Evolutionary conservation across 2,329 filamentous ascomycete species (phyloP).

Genomic region (Nemania serpens): DNA sequence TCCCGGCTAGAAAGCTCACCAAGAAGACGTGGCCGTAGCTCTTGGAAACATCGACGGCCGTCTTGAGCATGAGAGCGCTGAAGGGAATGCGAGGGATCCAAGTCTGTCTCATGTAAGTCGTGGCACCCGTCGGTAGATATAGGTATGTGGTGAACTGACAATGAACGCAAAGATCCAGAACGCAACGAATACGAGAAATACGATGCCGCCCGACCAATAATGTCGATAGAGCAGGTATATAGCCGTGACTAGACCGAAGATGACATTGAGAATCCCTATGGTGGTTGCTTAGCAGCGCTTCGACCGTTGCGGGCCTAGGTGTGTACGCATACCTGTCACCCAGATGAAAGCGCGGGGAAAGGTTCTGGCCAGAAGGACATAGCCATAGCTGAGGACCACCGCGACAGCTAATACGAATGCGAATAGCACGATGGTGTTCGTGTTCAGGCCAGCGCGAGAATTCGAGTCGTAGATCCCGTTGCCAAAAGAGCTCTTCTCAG

Average conservation of each 20-base stretch:
- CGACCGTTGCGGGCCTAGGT: too few species aligned
- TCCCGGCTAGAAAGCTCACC: constrained; percentile 80
- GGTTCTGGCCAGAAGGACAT: constrained; percentile 74
- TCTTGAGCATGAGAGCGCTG: constrained; percentile 86
- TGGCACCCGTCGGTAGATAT: not conserved
- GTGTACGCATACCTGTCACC: constrained; percentile 65
- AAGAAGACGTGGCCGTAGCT: constrained; percentile 84
- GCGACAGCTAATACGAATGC: constrained; percentile 76
- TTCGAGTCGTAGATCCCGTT: constrained; percentile 72
- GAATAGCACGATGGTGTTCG: constrained; percentile 87
- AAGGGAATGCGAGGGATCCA: constrained; percentile 94
- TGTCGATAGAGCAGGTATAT: constrained; percentile 80
- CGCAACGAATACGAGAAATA: constrained; percentile 81
- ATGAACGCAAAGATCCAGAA: constrained; percentile 85
- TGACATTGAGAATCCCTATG: constrained; percentile 74
- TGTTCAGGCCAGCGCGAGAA: constrained; percentile 72
- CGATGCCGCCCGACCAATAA: constrained; percentile 84
- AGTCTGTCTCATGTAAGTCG: constrained; percentile 44
- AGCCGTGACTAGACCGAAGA: constrained; percentile 81
- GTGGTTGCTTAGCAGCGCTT: constrained; percentile 1
- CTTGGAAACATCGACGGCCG: constrained; percentile 82
- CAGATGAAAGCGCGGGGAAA: constrained; percentile 93
- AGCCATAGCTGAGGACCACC: constrained; percentile 74
- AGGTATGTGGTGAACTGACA: constrained; percentile 27
- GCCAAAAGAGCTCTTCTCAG: constrained; percentile 65